Base-by-base conservation (phyloP, 1,284 basidiomycete species). In the Trichosporon inkin region DNA sequence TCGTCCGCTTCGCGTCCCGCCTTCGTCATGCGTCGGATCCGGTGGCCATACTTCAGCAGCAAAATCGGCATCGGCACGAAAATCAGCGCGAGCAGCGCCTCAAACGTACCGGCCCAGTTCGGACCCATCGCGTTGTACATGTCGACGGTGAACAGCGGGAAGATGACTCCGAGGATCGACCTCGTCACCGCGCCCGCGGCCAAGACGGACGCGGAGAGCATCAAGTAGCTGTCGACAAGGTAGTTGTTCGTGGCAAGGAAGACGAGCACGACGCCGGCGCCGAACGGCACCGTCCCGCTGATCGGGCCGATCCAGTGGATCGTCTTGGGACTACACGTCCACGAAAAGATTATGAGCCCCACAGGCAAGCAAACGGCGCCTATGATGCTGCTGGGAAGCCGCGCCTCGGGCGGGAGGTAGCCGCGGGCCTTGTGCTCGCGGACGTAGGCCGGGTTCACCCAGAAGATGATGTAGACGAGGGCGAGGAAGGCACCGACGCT, bases 111-210 rank as follows among this genome's bases (percentile, higher is more conserved):
- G 1, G 83, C 85, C 85, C 86, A 86, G 56, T 82, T 72, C 54
- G 84, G 83, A 2, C 85, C 85, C 3, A 87, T 80, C 0, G 75
- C 74, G 11, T 72, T 66, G 68, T 85, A 87, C 81, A 87, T 82
- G 35, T 80, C 65, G 0, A 83, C 80, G 40, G 81, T 67, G 69
- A 86, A 82, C 10, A 85, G 74, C 8, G 85, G 85, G 68, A 86
- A 85, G 0, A 64, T 87, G 53, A 60, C 84, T 16, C 85, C 88
- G 58, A 85, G 82, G 2, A 82, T 76, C 2, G 84, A 86, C 44
- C 87, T 84, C 20, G 86, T 69, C 35, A 89, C 82, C 19, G 87
- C 84, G 16, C 86, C 87, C 34, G 85, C 84, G 0, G 87, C 86
- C 36, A 87, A 80, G 10, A 85, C 85, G 58, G 84, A 85, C 0